Evolutionary conservation across 176 grass and related monocot species (phyloP).

Genomic region (Pontederia paniculata): DNA sequence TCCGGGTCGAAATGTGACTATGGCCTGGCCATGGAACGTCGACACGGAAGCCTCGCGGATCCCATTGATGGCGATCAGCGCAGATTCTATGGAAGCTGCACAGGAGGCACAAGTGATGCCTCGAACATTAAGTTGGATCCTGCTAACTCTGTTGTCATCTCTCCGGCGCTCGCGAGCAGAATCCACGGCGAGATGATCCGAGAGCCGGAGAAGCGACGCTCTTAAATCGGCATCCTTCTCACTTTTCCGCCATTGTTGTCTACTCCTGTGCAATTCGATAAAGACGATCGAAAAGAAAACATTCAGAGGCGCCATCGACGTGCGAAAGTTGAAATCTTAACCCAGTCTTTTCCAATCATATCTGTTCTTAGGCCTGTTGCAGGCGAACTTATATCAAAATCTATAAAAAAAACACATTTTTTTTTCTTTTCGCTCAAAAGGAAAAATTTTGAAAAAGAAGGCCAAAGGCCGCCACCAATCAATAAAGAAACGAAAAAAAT

Average conservation of each 20-base stretch:
- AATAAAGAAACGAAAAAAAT: too few species aligned
- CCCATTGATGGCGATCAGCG: slow-evolving; percentile 51
- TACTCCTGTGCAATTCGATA: background rate
- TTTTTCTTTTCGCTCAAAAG: too few species aligned
- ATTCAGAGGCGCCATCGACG: too few species aligned
- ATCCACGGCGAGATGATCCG: slow-evolving; percentile 6
- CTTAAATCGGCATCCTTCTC: slow-evolving; percentile 33
- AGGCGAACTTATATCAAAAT: too few species aligned
- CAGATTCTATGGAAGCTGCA: slow-evolving; percentile 56
- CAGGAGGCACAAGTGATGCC: slow-evolving; percentile 79
- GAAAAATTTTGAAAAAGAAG: too few species aligned
- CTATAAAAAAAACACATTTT: too few species aligned
- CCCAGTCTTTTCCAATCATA: too few species aligned
- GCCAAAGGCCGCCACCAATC: too few species aligned
- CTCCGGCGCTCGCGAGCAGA: slow-evolving; percentile 2
- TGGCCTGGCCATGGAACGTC: slow-evolving; percentile 48
- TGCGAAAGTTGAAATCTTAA: too few species aligned
- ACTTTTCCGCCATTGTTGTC: background rate
- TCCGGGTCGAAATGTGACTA: slow-evolving; percentile 53
- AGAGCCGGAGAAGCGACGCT: slow-evolving; percentile 37
- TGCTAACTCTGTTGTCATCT: slow-evolving; percentile 34
- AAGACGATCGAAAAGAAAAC: too few species aligned
- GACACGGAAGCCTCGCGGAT: slow-evolving; percentile 71
- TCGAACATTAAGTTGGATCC: slow-evolving; percentile 53
- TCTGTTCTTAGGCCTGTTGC: too few species aligned